Base-by-base conservation (phyloP, 2,329 filamentous ascomycete genomes). In the Trichoderma citrinoviride region DNA sequence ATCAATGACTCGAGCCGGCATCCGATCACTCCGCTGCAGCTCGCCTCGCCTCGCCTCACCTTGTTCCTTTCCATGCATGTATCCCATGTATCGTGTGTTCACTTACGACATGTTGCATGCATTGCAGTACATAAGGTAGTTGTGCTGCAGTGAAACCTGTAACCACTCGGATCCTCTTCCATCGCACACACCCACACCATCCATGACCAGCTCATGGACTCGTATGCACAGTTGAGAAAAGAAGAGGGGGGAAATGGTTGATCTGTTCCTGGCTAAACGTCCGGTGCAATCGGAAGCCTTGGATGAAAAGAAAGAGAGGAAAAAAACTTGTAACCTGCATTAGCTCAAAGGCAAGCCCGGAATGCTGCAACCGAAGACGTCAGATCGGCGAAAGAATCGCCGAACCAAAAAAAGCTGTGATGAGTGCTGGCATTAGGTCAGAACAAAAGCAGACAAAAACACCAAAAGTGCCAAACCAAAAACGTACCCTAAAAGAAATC, bases 1-100 rank as follows among this genome's bases (percentile, higher is more conserved):
- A 52, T 44, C 47, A 61, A 61, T 61, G 57, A 61, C 57, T 61
- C 57, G 25, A 52, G 23, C 57, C 37, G n/a, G 43, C 25, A 27
- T 25, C 57, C 57, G 47, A 61, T 19, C 46, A 52, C 41, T 23
- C 57, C 57, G 57, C 57, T 61, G 46, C 57, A 61, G 47, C 23
- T 29, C 57, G 57, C 23, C 46, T 61, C 46, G 19, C 21, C 33
- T 43, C 17, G 23, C 15, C 25, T 21, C 33, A 12, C 14, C 33
- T 29, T 3, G 29, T 8, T 29, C 7, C 8, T 8, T 29, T 8
- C 3, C 29, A 8, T 29, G 8, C 7, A 1, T 29, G 29, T 29
- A n/a, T n/a, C n/a, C 29, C 29, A 7, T 29, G 29, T 29, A 14
- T 37, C 12, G 14, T 47, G 10, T 47, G 15, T 49, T 49, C 27